These are phyloP conservation scores for Cryphonectria japonica DNA, from an alignment of 2,329 filamentous ascomycete genomes.

Conservation along the genomic window DNA sequence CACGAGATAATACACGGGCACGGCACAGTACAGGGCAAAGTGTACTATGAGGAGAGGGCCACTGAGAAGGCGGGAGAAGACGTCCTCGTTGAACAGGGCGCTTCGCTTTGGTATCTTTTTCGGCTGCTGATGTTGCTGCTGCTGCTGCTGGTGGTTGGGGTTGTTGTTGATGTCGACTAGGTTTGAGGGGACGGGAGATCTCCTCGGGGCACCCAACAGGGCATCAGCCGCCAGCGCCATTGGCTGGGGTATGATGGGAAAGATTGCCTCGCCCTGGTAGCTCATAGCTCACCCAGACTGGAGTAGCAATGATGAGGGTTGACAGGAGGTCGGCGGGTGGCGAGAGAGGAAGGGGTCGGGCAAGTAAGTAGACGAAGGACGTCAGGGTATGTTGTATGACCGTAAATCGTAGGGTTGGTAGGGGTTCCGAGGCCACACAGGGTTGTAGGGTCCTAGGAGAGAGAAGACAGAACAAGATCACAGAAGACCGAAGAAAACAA, in stretches of 20 bases:
- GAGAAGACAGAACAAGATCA: too few species aligned
- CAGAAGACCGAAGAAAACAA: not conserved
- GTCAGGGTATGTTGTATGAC: not conserved
- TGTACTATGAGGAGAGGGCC: conserved; percentile 22
- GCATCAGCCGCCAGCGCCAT: conserved; percentile 27
- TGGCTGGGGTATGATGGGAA: conserved; percentile 27
- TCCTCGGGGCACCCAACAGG: conserved; percentile 15
- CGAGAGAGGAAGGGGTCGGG: not conserved
- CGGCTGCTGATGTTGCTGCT: not conserved
- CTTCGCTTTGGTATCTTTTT: conserved; percentile 4
- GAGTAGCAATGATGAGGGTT: not conserved
- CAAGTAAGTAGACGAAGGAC: not conserved
- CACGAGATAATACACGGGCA: conserved; percentile 25
- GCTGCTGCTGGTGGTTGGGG: not conserved
- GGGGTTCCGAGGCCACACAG: not conserved
- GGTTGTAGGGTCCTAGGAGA: too few species aligned
- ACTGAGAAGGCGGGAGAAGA: conserved; percentile 24
- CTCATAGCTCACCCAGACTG: conserved; percentile 18
- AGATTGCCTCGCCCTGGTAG: conserved; percentile 13
- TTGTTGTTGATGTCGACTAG: conserved; percentile 1
- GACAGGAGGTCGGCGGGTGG: not conserved
- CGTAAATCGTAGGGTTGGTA: not conserved
- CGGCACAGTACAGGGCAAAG: conserved; percentile 24
- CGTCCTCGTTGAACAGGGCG: conserved; percentile 22
- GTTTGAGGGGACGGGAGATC: conserved; percentile 8